Evolutionary conservation across 2,329 filamentous ascomycete species (phyloP), one percentile per base, ranked within the genome.

Genomic region (Nothophaeocryptopus gaeumannii): DNA sequence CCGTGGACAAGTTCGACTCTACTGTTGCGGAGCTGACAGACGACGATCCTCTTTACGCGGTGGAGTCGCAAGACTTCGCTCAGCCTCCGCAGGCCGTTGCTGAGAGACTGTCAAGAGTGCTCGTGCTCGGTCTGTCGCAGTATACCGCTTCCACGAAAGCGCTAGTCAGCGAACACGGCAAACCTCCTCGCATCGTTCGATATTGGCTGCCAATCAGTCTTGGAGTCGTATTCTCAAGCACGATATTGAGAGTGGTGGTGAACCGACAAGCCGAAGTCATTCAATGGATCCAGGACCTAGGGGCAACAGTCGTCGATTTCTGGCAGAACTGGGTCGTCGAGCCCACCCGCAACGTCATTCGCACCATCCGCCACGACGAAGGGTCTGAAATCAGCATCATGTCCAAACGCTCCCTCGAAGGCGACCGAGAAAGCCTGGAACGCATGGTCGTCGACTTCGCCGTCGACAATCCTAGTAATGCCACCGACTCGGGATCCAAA

Each of bases 361-460:
- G 86, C 41, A 99, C 93, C 0, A 97, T 99, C 59, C 84, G 92
- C 5, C 93, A 97, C 68, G 89, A 97, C 63, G 84, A 88, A 62
- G 86, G 84, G 59, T 96, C 89, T 65, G 92, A 97, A 66, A 92
- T 99, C 58, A 93, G 92, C 38, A 88, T 99, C 58, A 93, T 99
- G 87, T 96, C 90, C 72, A 88, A 89, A 51, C 86, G 92, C 59
- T 96, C 90, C 59, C 79, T 99, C 15, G 85, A 86, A 67, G 90
- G 91, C 1, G 93, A 99, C 67, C 83, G 89, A 30, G 89, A 90
- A 46, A 96, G 90, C 64, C 75, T 99, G 30, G 92, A 99, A 69
- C 85, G 93, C 40, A 99, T 99, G 93, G 95, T 99, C 3, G 86
- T 99, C 33, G 93, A 97, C 60, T 99, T 99, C 73, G 88, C 91